Evolutionary conservation across 2,329 filamentous ascomycete species (phyloP), one percentile per base, ranked within the genome.

Genomic region (Trichoderma polysporum): DNA sequence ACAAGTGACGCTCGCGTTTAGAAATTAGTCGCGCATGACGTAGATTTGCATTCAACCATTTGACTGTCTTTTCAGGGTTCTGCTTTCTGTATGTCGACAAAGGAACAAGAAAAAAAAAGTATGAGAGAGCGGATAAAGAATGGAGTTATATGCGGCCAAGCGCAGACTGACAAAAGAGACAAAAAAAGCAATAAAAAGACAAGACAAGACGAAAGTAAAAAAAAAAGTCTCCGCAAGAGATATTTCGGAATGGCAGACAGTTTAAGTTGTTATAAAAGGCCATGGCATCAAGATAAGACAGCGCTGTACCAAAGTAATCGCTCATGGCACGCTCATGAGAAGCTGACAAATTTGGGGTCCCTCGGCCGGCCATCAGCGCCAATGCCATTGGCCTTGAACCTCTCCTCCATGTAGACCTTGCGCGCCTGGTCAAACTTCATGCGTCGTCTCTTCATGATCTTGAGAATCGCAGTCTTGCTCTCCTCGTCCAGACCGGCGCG

Each of bases 311-410:
- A 12, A 45, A 22, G 15, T 27, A 49, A n/a, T 50, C 31, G 54
- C 35, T 5, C 39, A 54, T 56, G 15, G n/a, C 15, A 4, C 12
- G 2, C 12, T 77, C 70, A 81, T 53, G 79, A 81, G 79, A 98
- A 98, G 76, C 92, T 96, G 68, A 98, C 93, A 76, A 97, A 97
- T 82, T 97, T 97, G 69, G 94, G 93, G 82, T 98, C 94, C 76
- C 89, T 86, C 69, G 95, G 95, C 73, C 90, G 82, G 4, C 95
- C 95, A 79, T 99, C 95, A 5, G 91, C 85, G 1, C 90, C 93
- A 76, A 99, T 97, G 60, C 92, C 91, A 74, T 97, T 92, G 76
- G 89, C 93, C 76, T 88, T 88, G 80, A 99, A 97, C 67, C 89
- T 84, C 73, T 91, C 88, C 81, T 97, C 91, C 80, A 93, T 95